Conservation (phyloP, 345 rosid genomes). For the Psidium guajava region DNA sequence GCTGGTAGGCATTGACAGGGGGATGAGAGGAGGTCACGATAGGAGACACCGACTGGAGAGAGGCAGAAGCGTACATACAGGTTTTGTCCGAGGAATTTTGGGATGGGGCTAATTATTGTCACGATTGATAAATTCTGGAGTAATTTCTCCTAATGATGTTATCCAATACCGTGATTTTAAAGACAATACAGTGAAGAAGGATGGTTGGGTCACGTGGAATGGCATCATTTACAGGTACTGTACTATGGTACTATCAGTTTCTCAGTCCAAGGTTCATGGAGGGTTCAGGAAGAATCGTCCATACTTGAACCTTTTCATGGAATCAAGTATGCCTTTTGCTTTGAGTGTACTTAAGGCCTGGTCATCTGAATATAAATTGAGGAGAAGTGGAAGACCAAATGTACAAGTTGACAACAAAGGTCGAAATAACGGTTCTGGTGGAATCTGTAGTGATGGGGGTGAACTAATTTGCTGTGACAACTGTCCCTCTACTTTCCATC, state of each 20-base stretch:
- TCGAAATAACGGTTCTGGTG: slow-evolving; percentile 92
- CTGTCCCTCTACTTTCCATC: slow-evolving; percentile 91
- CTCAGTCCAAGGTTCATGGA: slow-evolving; percentile 72
- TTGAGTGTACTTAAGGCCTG: slow-evolving; percentile 94
- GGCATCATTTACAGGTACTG: slow-evolving; percentile 84
- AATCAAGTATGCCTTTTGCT: slow-evolving; percentile 76
- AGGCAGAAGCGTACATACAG: slow-evolving; percentile 44
- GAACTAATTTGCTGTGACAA: slow-evolving; percentile 92
- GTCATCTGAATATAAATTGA: slow-evolving; percentile 69
- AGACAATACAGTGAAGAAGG: slow-evolving; percentile 54
- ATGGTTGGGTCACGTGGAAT: slow-evolving; percentile 53
- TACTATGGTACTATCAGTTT: slow-evolving; percentile 45
- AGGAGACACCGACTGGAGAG: too few species aligned
- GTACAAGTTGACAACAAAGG: slow-evolving; percentile 53
- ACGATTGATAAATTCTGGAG: slow-evolving; percentile 59
- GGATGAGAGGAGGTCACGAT: too few species aligned
- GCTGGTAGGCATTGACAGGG: too few species aligned
- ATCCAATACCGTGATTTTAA: slow-evolving; percentile 62
- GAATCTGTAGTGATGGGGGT: slow-evolving; percentile 84
- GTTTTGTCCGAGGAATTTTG: slow-evolving; percentile 49
- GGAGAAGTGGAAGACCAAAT: slow-evolving; percentile 35
- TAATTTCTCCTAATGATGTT: slow-evolving; percentile 52
- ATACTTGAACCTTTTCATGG: slow-evolving; percentile 76
- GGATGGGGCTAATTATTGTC: slow-evolving; percentile 53
- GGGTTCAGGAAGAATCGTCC: slow-evolving; percentile 59